These are phyloP conservation scores for Xylaria digitata DNA, from an alignment of 2,329 filamentous ascomycete species.

Conservation along the genomic window DNA sequence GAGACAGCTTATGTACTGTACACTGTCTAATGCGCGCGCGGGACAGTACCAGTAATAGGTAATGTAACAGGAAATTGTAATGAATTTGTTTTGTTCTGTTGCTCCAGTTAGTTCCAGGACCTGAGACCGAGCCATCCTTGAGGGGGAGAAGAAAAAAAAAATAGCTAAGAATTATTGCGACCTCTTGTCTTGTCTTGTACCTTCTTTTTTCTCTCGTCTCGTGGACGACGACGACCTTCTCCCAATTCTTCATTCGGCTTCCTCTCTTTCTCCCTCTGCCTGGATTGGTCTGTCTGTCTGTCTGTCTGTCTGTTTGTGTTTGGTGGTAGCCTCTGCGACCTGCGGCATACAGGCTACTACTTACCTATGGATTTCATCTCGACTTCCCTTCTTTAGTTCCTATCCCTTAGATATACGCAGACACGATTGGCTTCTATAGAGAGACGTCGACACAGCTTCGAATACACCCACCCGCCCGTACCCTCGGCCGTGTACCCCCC, in stretches of 20 bases:
- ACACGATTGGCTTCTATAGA: constrained; percentile 10
- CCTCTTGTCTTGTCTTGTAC: constrained; percentile 32
- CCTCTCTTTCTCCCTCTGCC: not conserved
- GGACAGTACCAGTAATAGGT: constrained; percentile 36
- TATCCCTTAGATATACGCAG: constrained; percentile 8
- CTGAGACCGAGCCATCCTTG: constrained; percentile 40
- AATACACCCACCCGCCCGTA: constrained; percentile 5
- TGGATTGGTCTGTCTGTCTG: not conserved
- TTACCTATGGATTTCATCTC: constrained; percentile 18
- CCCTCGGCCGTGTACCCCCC: constrained; percentile 24
- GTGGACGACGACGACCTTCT: constrained; percentile 19
- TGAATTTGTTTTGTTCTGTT: constrained; percentile 39
- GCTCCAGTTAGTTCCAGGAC: constrained; percentile 39
- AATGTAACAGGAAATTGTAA: constrained; percentile 32
- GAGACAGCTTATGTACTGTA: constrained; percentile 24
- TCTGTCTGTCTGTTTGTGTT: not conserved
- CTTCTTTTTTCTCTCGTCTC: constrained; percentile 31
- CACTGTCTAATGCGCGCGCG: constrained; percentile 29
- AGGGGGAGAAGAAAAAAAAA: constrained; percentile 13
- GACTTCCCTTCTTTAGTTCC: constrained; percentile 18
- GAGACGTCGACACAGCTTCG: constrained; percentile 21
- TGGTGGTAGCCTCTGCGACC: constrained; percentile 12
- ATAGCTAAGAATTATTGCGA: constrained; percentile 27
- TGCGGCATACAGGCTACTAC: not conserved
- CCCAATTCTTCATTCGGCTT: constrained; percentile 14